A percentile compares a stretch with the other conserved stretches of the same genome.
phyloP scores from a whole-genome alignment of 257 asterid genomes.

The Anisodus tanguticus region DNA sequence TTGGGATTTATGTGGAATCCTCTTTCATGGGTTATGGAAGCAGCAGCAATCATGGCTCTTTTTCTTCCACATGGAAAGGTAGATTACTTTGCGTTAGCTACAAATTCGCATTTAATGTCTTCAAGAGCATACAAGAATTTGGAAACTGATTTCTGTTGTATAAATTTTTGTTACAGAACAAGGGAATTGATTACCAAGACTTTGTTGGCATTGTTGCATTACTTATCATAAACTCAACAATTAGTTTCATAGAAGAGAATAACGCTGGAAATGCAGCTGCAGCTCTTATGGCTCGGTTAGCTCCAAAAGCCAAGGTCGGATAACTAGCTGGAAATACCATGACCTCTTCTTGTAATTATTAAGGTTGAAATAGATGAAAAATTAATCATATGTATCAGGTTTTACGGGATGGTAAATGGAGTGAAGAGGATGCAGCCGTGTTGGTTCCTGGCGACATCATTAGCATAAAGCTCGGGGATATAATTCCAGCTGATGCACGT shows the following conservation, averaged over 20 bases:
- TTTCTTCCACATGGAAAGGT: slow-evolving; percentile 42
- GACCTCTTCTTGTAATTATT: background rate
- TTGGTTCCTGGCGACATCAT: slow-evolving; percentile 52
- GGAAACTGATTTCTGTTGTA: background rate
- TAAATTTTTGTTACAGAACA: slow-evolving; percentile 29
- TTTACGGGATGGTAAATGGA: slow-evolving; percentile 45
- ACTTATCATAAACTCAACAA: slow-evolving; percentile 43
- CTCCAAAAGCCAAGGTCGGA: slow-evolving; percentile 49
- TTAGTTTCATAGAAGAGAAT: slow-evolving; percentile 47
- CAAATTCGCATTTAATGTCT: background rate
- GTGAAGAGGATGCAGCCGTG: slow-evolving; percentile 47
- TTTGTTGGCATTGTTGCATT: slow-evolving; percentile 40
- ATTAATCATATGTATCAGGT: slow-evolving; percentile 33
- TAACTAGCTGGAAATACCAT: background rate
- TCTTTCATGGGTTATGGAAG: slow-evolving; percentile 51
- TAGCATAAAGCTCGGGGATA: slow-evolving; percentile 49
- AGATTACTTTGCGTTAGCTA: background rate
- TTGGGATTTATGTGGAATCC: slow-evolving; percentile 51
- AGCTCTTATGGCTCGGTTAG: slow-evolving; percentile 49
- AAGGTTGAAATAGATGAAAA: background rate
- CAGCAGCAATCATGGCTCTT: slow-evolving; percentile 44
- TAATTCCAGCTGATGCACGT: slow-evolving; percentile 52
- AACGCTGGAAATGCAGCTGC: slow-evolving; percentile 53
- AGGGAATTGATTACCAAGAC: slow-evolving; percentile 39
- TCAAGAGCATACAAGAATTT: background rate